Percentiles rank a stretch among this genome's conserved stretches.
Evolutionary conservation across 257 asterid genomes (phyloP).

Genomic region (Pogostemon cablin): DNA sequence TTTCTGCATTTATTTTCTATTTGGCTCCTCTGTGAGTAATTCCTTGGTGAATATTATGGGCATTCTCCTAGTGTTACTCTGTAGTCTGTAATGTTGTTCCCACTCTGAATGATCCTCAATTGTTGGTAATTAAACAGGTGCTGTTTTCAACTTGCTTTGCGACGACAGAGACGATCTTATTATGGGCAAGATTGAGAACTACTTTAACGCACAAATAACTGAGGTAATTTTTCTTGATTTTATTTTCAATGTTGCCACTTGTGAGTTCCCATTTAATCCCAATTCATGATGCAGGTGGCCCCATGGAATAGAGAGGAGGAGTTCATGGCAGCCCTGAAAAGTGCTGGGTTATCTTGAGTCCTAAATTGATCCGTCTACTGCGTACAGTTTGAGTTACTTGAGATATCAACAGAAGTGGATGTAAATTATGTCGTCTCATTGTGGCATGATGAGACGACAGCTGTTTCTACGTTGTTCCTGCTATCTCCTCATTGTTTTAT

Average conservation of each 20-base stretch:
- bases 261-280: background rate
- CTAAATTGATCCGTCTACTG: background rate
- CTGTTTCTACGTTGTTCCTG: no score
- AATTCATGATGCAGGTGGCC: conserved; percentile 48
- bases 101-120: background rate
- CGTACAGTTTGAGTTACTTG: background rate
- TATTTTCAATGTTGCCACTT: background rate
- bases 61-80: background rate
- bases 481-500: no score
- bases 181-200: conserved; percentile 65
- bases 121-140: conserved; percentile 40
- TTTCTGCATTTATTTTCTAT: background rate
- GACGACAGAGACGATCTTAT: conserved; percentile 33
- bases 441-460: background rate
- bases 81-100: background rate
- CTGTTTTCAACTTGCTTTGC: conserved; percentile 45
- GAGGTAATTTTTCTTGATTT: conserved; percentile 46
- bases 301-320: conserved; percentile 43
- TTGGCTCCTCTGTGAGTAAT: background rate
- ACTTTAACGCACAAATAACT: conserved; percentile 48
- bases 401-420: conserved; percentile 11
- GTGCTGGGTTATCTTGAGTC: conserved; percentile 60
- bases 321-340: conserved; percentile 58
- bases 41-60: background rate
- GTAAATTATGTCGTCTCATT: conserved; percentile 6